Percentiles rank a stretch among this genome's conserved stretches.
These are phyloP conservation scores for Xylaria longipes DNA, from an alignment of 495 filamentous ascomycete genomes.

Conservation along the genomic window DNA sequence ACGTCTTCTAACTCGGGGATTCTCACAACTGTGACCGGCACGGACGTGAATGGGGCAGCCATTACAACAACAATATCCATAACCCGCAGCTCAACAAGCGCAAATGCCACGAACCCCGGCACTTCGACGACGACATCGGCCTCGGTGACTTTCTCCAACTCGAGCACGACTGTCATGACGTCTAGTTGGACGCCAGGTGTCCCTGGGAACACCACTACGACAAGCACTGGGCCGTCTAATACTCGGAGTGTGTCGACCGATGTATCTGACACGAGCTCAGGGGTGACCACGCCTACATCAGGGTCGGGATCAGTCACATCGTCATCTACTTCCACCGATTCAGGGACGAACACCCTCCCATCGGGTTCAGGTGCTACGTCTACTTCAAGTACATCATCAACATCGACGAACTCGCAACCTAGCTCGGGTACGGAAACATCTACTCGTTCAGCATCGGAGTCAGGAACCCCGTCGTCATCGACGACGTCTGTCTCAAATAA, in stretches of 20 bases:
- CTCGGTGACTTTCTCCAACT: slow-evolving; percentile 2
- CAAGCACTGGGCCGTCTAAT: neutral
- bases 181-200: neutral
- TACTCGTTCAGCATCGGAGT: neutral
- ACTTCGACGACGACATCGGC: neutral
- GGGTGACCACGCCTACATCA: neutral
- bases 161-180: neutral
- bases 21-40: neutral
- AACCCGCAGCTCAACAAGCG: neutral
- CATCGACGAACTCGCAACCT: slow-evolving; percentile 19
- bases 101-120: neutral
- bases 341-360: slow-evolving; percentile 13
- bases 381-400: neutral
- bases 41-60: neutral
- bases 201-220: slow-evolving; percentile 1
- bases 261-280: slow-evolving; percentile 10
- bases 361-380: slow-evolving; percentile 1
- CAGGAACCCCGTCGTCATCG: neutral
- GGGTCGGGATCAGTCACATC: slow-evolving; percentile 8
- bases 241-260: neutral
- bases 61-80: slow-evolving; percentile 9
- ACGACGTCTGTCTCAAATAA: neutral
- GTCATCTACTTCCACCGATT: slow-evolving; percentile 4
- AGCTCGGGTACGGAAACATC: neutral
- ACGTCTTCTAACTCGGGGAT: neutral